Base-by-base conservation (phyloP, 495 filamentous ascomycete genomes). In the Entonaema liquescens region DNA sequence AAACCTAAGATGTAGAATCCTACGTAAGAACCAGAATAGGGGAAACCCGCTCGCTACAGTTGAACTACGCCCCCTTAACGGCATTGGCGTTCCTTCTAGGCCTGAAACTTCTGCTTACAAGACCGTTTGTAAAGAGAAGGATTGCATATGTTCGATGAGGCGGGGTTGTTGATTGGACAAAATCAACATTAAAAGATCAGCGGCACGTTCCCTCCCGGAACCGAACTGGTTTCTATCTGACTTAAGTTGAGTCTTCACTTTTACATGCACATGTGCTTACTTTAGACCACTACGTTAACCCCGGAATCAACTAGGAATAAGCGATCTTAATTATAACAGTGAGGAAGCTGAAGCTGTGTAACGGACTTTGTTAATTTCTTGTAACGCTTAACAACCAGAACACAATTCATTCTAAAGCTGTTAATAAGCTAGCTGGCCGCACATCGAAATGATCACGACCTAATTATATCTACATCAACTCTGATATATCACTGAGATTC, bases 41-140 rank as follows among this genome's bases (percentile, higher is more conserved):
- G 49, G 54, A 55, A 13, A 26, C 21, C 47, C 17, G 49, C 28
- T 54, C 35, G 52, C 52, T 54, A 63, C 40, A 49, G 31, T 63
- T 58, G 33, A 72, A 64, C 44, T 50, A 56, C 33, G 23, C 53
- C 63, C 36, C 59, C 47, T 59, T 25, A 67, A 72, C 47, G 65
- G 60, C 40, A 72, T 68, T 68, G 64, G 53, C 42, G 31, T 56
- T 67, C 55, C 59, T 62, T 38, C 64, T 42, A 17, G 28, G 42
- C 42, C 52, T 67, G 64, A 68, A 72, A 72, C 70, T 49, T 33
- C 36, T 67, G 63, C 63, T 63, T 15, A 67, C 53, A 59, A 38
- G 15, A 29, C 40, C 5, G 56, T 65, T 61, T 65, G 49, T 61
- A 65, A 70, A 31, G 17, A 57, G 63, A 50, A 65, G 68, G 68